phyloP scores from a whole-genome alignment of 306 rosid genomes.

The Cicer chorassanicum region DNA sequence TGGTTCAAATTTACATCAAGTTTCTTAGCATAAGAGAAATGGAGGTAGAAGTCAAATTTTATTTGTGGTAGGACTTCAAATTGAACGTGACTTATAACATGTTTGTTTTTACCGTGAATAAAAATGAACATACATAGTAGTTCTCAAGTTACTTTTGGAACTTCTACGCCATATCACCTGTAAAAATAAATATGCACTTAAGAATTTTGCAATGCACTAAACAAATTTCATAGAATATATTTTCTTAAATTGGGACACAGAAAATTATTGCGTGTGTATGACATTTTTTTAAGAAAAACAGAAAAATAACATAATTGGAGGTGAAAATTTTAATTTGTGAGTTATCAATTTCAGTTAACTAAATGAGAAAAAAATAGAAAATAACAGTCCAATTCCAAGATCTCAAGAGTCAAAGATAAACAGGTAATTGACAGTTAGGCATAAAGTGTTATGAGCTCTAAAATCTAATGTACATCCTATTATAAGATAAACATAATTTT shows the following conservation, averaged over 20 bases:
- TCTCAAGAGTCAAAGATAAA: constrained; percentile 41
- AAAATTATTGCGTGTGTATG: background rate
- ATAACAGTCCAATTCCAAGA: constrained; percentile 20
- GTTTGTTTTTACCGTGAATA: too few relatives aligned
- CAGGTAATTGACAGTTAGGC: constrained; percentile 47
- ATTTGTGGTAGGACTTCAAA: constrained; percentile 1
- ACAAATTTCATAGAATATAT: background rate
- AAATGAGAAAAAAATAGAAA: constrained; percentile 26
- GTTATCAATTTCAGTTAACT: constrained; percentile 31
- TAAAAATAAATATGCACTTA: background rate
- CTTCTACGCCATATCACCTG: too few relatives aligned
- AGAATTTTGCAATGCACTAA: constrained; percentile 24
- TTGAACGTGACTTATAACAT: background rate
- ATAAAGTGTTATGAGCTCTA: constrained; percentile 40
- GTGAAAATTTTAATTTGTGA: constrained; percentile 14
- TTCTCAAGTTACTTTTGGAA: too few relatives aligned
- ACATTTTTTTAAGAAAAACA: background rate
- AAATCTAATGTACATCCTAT: constrained; percentile 42
- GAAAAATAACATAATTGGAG: constrained; percentile 20
- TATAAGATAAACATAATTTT: constrained; percentile 31
- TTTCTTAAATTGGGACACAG: background rate
- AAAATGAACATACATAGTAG: too few relatives aligned
- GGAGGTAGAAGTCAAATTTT: constrained; percentile 10
- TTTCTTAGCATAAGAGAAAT: constrained; percentile 8
- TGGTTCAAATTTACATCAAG: constrained; percentile 1